Evolutionary conservation across 805 yeast species (phyloP).

Genomic region (Candida patagonica): DNA sequence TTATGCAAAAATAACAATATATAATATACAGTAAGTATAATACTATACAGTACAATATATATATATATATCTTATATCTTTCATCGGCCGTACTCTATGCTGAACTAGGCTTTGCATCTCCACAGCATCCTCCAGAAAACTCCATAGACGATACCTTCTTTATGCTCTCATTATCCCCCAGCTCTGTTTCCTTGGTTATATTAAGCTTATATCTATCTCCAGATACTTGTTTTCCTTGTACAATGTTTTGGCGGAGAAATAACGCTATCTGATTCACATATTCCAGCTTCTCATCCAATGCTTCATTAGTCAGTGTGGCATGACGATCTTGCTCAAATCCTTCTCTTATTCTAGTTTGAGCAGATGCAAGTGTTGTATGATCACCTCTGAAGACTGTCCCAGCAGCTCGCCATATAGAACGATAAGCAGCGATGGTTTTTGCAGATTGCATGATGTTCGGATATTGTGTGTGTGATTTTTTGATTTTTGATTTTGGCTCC

Average conservation of each 20-base stretch:
- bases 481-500: too few relatives aligned
- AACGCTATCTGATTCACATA: constrained; percentile 61
- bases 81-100: too few relatives aligned
- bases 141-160: constrained; percentile 30
- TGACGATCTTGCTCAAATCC: constrained; percentile 20
- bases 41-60: too few relatives aligned
- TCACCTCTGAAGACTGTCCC: constrained; percentile 26
- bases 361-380: constrained; percentile 8
- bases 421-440: constrained; percentile 16
- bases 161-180: constrained; percentile 82
- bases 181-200: constrained; percentile 73
- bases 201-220: constrained; percentile 32
- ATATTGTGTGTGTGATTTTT: neutral
- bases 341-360: constrained; percentile 16
- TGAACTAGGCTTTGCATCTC: too few relatives aligned
- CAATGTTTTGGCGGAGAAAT: constrained; percentile 67
- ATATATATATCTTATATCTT: too few relatives aligned
- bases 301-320: constrained; percentile 32
- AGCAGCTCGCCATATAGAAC: constrained; percentile 25
- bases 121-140: constrained; percentile 2
- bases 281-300: constrained; percentile 41
- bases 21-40: too few relatives aligned
- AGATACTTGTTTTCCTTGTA: constrained; percentile 51
- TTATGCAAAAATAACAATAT: too few relatives aligned
- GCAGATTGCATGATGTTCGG: neutral